Base-by-base conservation (phyloP, 139 green algal species). In the Chlamydomonas eustigma region DNA sequence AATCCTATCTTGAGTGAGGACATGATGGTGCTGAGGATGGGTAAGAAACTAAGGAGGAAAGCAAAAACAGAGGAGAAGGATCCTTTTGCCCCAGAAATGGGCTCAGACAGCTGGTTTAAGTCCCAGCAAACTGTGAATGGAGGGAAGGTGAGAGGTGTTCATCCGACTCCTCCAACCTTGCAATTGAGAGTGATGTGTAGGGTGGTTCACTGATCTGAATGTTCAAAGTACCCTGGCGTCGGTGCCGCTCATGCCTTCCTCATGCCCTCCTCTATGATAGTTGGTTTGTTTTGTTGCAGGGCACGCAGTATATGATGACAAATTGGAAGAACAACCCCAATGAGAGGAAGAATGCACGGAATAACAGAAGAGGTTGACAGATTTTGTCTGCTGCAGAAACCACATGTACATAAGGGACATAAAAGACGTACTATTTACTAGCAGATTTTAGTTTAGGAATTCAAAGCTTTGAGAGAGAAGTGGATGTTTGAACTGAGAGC, bases 1-100 rank as follows among this genome's bases (percentile, higher is more conserved):
- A 81, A 94, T 37, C 89, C 88, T 8, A 92, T 98, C 37, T 86
- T 98, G 78, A 79, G 91, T 0, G 94, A 98, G 83, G 94, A 98
- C 78, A 82, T 94, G 70, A 83, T 97, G 71, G 78, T 93, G 82
- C 74, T 89, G 65, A 81, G 87, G 51, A 83, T 86, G 64, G 78
- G 69, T 3, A 87, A 85, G 51, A 80, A 80, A 24, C 37, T 78
- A 51, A 64, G 71, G 68, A 36, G 31, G 38, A 75, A 63, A 33
- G 37, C 70, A 8, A 77, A 64, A 24, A 33, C 74, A 30, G 80
- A 71, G n/a, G 75, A 86, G 3, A 2, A 89, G 28, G 90, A 97
- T 81, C 80, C 90, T 24, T 95, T 95, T 85, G 85, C 86, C 1
- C 86, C 89, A 18, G 92, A 95, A 80, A 92, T 81, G 38, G 79